Evolutionary conservation across 2,329 filamentous ascomycete species (phyloP).

Genomic region (Dissoconium aciculare): DNA sequence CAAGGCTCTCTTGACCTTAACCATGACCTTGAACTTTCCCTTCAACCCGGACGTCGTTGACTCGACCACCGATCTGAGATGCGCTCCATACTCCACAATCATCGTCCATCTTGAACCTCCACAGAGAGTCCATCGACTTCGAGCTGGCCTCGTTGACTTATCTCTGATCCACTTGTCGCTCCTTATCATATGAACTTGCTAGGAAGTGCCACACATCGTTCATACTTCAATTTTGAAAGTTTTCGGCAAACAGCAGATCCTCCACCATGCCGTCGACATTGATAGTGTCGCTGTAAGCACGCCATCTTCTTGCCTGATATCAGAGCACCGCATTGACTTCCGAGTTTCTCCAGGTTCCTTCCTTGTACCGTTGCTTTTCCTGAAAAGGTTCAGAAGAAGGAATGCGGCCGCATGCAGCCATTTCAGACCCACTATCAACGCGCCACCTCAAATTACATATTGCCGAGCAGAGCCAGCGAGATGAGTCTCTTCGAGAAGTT

Average conservation of each 20-base stretch:
- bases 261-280: constrained; percentile 18
- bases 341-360: constrained; percentile 68
- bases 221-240: constrained; percentile 1
- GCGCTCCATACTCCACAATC: too few species aligned
- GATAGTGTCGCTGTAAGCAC: constrained; percentile 23
- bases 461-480: constrained; percentile 16
- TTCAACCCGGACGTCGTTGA: too few species aligned
- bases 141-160: too few species aligned
- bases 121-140: too few species aligned
- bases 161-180: too few species aligned
- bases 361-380: constrained; percentile 82
- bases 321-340: too few species aligned
- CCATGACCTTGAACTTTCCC: too few species aligned
- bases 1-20: too few species aligned
- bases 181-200: too few species aligned
- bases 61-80: too few species aligned
- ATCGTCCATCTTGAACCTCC: too few species aligned
- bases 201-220: constrained; percentile 2
- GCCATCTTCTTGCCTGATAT: constrained; percentile 4
- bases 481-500: constrained; percentile 25
- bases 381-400: constrained; percentile 36
- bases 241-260: too few species aligned
- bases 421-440: constrained; percentile 13
- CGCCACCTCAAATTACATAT: constrained; percentile 33
- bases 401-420: constrained; percentile 13